Conservation (phyloP, 441 rosid genomes). For the Sinapis alba region DNA sequence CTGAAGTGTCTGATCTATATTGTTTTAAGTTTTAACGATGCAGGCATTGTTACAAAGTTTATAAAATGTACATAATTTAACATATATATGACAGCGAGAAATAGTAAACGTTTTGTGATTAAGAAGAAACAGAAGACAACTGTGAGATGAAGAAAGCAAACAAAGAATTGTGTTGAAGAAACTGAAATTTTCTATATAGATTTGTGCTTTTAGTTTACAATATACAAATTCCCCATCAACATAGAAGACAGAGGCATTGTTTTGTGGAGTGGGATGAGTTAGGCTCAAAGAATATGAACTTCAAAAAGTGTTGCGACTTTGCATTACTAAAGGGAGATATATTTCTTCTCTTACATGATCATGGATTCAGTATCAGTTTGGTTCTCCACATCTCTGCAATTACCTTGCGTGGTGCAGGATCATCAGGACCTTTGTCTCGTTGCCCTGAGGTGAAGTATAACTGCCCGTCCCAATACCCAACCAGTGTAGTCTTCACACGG, state of each 20-base stretch:
- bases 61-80: background rate
- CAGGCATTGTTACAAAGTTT: background rate
- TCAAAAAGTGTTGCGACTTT: background rate
- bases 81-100: no score
- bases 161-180: background rate
- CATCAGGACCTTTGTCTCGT: constrained; percentile 83
- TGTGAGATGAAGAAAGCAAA: background rate
- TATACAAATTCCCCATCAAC: background rate
- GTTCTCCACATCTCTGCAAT: constrained; percentile 93
- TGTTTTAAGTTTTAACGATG: background rate
- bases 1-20: constrained; percentile 1
- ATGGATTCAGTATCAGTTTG: constrained; percentile 52
- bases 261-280: background rate
- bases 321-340: background rate
- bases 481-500: constrained; percentile 90
- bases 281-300: background rate
- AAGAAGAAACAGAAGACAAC: background rate
- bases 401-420: constrained; percentile 86
- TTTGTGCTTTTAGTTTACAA: background rate
- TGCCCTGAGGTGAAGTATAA: constrained; percentile 95
- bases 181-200: background rate
- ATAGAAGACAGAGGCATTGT: background rate
- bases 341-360: background rate
- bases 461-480: constrained; percentile 82
- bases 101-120: background rate